Percentiles rank a stretch among this genome's conserved stretches.
phyloP scores from a whole-genome alignment of 257 asterid species.

The Solanum tarijense region DNA sequence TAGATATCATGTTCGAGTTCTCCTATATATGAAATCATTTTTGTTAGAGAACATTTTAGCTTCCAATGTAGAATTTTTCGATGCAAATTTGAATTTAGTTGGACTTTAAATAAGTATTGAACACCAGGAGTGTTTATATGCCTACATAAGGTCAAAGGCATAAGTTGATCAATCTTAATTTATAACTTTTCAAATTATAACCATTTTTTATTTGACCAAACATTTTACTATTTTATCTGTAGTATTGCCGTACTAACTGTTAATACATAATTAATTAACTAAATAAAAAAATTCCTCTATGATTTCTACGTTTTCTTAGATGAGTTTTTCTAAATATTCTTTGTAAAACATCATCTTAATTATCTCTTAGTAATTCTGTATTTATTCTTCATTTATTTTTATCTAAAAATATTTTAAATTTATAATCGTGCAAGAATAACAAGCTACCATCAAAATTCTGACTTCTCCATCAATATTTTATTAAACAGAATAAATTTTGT shows the following conservation, averaged over 20 bases:
- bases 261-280: not conserved
- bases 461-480: not conserved
- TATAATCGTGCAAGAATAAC: not conserved
- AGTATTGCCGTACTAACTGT: not conserved
- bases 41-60: too few relatives aligned
- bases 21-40: too few relatives aligned
- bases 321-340: not conserved
- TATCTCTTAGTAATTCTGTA: not conserved
- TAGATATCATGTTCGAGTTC: too few relatives aligned
- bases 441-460: not conserved
- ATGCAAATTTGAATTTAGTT: too few relatives aligned
- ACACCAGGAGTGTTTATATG: too few relatives aligned
- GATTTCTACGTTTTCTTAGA: not conserved
- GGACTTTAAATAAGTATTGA: rapidly evolving
- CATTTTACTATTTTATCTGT: not conserved
- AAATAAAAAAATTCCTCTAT: not conserved
- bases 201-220: not conserved
- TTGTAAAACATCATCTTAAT: not conserved
- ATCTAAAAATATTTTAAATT: not conserved
- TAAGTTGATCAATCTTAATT: not conserved
- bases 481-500: not conserved
- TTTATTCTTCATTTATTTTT: not conserved
- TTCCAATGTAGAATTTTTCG: too few relatives aligned
- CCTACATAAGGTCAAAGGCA: not conserved
- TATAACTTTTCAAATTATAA: not conserved